Conservation (phyloP, 2,329 filamentous ascomycete genomes). For the Aspergillus sp. region DNA sequence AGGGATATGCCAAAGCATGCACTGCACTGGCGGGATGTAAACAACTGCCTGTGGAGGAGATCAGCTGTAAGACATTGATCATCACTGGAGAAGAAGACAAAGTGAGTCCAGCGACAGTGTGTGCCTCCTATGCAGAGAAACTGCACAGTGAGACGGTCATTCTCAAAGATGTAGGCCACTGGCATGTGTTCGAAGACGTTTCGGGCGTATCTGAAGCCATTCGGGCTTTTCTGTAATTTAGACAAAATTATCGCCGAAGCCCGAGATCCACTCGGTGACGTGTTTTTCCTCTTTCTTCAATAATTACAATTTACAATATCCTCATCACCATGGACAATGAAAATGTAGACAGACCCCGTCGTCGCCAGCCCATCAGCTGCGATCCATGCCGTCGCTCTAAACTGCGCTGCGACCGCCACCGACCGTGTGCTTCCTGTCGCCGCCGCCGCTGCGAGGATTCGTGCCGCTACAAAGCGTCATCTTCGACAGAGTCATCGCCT, state of each 20-base stretch:
- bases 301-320: background rate
- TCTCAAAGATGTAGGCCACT: background rate
- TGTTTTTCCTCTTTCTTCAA: too few relatives aligned
- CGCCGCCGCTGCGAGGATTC: constrained; percentile 1
- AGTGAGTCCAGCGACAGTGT: background rate
- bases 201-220: background rate
- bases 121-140: background rate
- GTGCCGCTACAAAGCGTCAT: background rate
- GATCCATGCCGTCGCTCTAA: constrained; percentile 2
- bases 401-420: constrained; percentile 5
- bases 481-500: background rate
- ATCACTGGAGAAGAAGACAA: background rate
- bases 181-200: background rate
- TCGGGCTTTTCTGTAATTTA: background rate
- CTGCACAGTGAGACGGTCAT: background rate
- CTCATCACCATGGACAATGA: background rate
- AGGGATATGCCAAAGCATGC: background rate
- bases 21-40: background rate
- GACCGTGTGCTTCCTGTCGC: constrained; percentile 3
- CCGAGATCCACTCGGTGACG: too few relatives aligned
- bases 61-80: background rate
- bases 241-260: too few relatives aligned
- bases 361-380: constrained; percentile 1
- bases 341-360: background rate
- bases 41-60: background rate